A percentile compares a stretch with the other conserved stretches of the same genome.
phyloP scores from a whole-genome alignment of 768 basidiomycete genomes.

The Tulasnella sp. region DNA sequence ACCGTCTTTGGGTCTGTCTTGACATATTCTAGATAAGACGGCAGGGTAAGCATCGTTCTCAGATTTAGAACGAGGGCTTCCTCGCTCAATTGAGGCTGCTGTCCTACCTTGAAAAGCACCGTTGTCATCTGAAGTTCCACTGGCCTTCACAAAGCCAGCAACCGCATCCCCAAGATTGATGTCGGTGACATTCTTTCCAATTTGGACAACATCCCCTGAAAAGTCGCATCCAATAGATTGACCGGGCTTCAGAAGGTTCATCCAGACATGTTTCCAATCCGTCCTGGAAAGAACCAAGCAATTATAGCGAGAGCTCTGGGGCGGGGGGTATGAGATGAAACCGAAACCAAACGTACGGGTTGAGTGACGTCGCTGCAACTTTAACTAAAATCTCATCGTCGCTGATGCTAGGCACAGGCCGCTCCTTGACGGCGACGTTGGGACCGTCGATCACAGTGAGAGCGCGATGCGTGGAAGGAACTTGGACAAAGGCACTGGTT shows the following conservation, averaged over 20 bases:
- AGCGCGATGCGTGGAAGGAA: background rate
- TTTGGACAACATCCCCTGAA: constrained; percentile 24
- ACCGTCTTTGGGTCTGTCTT: constrained; percentile 20
- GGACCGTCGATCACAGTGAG: background rate
- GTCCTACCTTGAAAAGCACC: constrained; percentile 25
- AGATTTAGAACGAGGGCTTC: background rate
- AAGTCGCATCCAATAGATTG: constrained; percentile 24
- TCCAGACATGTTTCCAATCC: constrained; percentile 7
- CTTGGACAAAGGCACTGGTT: background rate
- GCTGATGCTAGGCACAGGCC: background rate
- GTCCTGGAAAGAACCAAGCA: background rate
- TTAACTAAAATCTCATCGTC: constrained; percentile 21
- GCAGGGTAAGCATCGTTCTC: background rate
- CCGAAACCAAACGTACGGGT: constrained; percentile 19
- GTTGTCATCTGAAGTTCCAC: constrained; percentile 20
- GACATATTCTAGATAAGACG: constrained; percentile 21
- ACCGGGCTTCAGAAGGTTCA: constrained; percentile 22
- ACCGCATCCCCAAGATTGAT: constrained; percentile 24
- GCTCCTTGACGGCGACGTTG: background rate
- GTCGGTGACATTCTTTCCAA: constrained; percentile 24
- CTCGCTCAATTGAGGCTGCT: background rate
- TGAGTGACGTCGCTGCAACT: constrained; percentile 22
- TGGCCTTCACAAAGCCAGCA: constrained; percentile 24
- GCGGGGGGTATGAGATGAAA: too few relatives aligned
- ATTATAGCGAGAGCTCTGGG: background rate